Evolutionary conservation across 148 eudicot species (phyloP).

Genomic region (Vaccinium corymbosum): DNA sequence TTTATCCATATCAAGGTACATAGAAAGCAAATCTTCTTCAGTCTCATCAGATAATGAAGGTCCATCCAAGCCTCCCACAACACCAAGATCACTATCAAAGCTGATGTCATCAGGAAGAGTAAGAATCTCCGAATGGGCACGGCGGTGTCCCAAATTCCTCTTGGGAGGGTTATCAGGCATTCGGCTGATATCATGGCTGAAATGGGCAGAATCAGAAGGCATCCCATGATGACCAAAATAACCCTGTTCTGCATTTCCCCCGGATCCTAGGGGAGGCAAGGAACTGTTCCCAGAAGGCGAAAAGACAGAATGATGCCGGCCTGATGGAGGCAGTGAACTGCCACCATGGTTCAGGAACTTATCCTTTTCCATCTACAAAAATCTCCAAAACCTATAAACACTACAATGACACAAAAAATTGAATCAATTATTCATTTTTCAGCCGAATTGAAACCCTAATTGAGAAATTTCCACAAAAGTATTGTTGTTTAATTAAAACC

Average conservation of each 20-base stretch:
- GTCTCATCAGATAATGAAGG: slow-evolving; percentile 92
- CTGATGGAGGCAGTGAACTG: slow-evolving; percentile 59
- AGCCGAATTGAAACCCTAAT: background rate
- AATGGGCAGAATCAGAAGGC: slow-evolving; percentile 31
- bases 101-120: slow-evolving; percentile 92
- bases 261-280: slow-evolving; percentile 37
- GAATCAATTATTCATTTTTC: background rate
- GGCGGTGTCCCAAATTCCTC: slow-evolving; percentile 60
- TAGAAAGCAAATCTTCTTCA: slow-evolving; percentile 82
- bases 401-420: background rate
- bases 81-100: slow-evolving; percentile 93
- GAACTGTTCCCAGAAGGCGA: slow-evolving; percentile 32
- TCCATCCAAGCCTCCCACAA: slow-evolving; percentile 74
- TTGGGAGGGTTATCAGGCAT: slow-evolving; percentile 94
- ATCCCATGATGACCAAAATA: slow-evolving; percentile 31
- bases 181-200: slow-evolving; percentile 79
- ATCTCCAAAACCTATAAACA: slow-evolving; percentile 13
- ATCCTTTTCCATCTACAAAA: slow-evolving; percentile 66
- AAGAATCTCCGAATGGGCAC: slow-evolving; percentile 94
- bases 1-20: slow-evolving; percentile 97
- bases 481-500: background rate
- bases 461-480: background rate
- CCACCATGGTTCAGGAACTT: slow-evolving; percentile 46
- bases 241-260: slow-evolving; percentile 27
- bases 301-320: slow-evolving; percentile 49